These are phyloP conservation scores for Lycium barbarum DNA, from an alignment of 257 asterid genomes.

Conservation along the genomic window DNA sequence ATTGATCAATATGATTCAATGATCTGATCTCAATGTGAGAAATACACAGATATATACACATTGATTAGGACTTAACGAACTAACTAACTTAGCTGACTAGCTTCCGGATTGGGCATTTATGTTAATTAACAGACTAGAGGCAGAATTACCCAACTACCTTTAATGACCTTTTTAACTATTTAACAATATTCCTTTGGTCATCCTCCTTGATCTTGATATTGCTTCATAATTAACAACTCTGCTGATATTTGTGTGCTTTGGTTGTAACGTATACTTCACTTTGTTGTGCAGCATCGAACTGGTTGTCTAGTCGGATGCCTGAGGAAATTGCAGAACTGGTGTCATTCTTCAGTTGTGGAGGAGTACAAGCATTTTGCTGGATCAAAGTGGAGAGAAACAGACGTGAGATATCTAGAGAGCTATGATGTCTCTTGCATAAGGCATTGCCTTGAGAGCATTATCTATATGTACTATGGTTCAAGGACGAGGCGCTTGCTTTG, in stretches of 20 bases:
- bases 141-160: too few species aligned
- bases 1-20: too few species aligned
- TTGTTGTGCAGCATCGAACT: constrained; percentile 49
- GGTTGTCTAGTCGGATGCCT: constrained; percentile 57
- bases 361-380: constrained; percentile 55
- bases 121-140: too few species aligned
- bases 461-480: constrained; percentile 47
- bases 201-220: neutral
- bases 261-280: neutral
- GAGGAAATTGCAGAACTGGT: constrained; percentile 56
- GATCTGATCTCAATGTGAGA: too few species aligned
- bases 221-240: neutral
- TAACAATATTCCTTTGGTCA: neutral
- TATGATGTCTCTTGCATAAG: constrained; percentile 45
- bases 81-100: too few species aligned
- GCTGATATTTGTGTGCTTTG: neutral
- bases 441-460: constrained; percentile 48
- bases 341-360: constrained; percentile 44
- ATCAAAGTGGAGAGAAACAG: constrained; percentile 44
- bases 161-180: too few species aligned
- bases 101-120: too few species aligned
- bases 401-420: constrained; percentile 41
- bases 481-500: constrained; percentile 46
- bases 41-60: too few species aligned
- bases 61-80: too few species aligned